Conservation (phyloP, 495 filamentous ascomycete genomes). For the Xylaria flabelliformis region DNA sequence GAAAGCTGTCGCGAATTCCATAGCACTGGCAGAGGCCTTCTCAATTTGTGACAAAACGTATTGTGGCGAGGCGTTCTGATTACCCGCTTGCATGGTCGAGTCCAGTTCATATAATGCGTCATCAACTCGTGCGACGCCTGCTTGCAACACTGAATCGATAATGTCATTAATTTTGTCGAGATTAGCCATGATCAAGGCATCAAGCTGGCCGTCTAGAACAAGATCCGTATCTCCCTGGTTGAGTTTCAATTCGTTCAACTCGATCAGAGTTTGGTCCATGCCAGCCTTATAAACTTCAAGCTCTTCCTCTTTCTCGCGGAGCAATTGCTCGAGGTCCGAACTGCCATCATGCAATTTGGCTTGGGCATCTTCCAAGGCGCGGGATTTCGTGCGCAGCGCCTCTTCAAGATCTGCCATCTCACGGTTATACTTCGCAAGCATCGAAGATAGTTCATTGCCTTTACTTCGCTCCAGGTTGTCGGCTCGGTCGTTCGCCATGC, state of each 20-base stretch:
- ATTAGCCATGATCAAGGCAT: constrained; percentile 81
- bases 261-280: constrained; percentile 92
- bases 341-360: constrained; percentile 77
- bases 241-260: constrained; percentile 80
- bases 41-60: constrained; percentile 97
- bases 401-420: constrained; percentile 97
- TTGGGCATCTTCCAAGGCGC: constrained; percentile 83
- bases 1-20: constrained; percentile 95
- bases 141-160: constrained; percentile 94
- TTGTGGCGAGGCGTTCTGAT: constrained; percentile 95
- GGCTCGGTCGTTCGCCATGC: constrained; percentile 88
- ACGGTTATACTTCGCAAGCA: constrained; percentile 94
- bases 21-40: constrained; percentile 92
- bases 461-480: constrained; percentile 93
- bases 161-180: constrained; percentile 95
- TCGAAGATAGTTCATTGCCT: constrained; percentile 89
- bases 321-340: constrained; percentile 80
- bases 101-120: constrained; percentile 97
- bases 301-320: constrained; percentile 95
- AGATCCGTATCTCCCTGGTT: constrained; percentile 77
- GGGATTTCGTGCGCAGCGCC: constrained; percentile 84
- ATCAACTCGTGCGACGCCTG: constrained; percentile 92
- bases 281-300: constrained; percentile 95
- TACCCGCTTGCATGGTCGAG: constrained; percentile 96
- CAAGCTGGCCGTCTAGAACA: constrained; percentile 87